Base-by-base conservation (phyloP, 2,329 filamentous ascomycete genomes). In the Penicillium glabrum region DNA sequence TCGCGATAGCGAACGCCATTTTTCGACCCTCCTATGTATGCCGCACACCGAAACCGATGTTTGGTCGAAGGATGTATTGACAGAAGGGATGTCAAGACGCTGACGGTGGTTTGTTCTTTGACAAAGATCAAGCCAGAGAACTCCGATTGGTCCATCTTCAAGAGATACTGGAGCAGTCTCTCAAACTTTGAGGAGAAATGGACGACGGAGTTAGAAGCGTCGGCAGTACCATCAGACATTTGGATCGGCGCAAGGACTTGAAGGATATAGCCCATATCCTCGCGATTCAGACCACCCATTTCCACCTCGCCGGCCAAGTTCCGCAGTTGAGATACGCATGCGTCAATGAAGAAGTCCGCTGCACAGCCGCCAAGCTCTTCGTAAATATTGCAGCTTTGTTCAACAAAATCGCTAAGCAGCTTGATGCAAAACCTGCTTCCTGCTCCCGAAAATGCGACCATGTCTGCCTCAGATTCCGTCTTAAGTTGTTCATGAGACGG, bases 341-440 rank as follows among this genome's bases (percentile, higher is more conserved):
- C 76, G 51, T 73, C 72, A 24, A 92, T 82, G 67, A 87, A 92
- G 49, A 81, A 82, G 48, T 92, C 86, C 0, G 83, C 82, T 1
- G 88, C 88, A 87, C 88, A 93, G 1, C 77, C 62, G 0, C 90
- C 90, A 4, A 92, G 78, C 46, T 89, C 82, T 3, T 68, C 62
- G 23, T 77, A 77, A 1, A 92, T 78, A 14, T 80, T 78, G 1
- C 60, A 46, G 13, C 82, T 78, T 31, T 81, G 83, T 2, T 76
- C 75, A 44, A 77, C 75, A 8, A 92, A 79, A 0, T 75, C 75
- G 53, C 76, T 80, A 61, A 92, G 73, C 61, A 89, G 83, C 24
- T 77, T 77, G 35, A 80, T 81, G 29, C 78, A 75, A 23, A 67
- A 71, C 0, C 77, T 78, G 33, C 74, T 71, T 0, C 69, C 61